Conservation (phyloP, 331 rosid species). For the Malus hybrid region DNA sequence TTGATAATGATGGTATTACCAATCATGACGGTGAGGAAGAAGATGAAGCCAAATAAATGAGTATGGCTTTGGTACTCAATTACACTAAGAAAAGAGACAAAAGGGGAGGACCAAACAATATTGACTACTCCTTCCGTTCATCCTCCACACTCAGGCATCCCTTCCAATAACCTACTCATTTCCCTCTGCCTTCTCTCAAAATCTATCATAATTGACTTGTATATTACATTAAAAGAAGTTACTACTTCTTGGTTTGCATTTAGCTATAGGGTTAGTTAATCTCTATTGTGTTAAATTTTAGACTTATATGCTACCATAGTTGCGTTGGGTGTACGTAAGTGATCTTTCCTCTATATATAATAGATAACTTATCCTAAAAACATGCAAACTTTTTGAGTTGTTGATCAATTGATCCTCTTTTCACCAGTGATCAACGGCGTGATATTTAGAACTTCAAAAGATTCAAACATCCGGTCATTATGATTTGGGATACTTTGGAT, state of each 20-base stretch:
- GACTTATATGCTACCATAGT: not conserved
- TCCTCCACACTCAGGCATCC: slow-evolving; percentile 15
- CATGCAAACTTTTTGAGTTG: not conserved
- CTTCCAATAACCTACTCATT: slow-evolving; percentile 15
- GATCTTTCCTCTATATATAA: not conserved
- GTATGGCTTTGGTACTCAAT: slow-evolving; percentile 70
- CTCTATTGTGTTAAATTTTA: no score
- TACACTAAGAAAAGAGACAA: slow-evolving; percentile 61
- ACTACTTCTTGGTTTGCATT: not conserved
- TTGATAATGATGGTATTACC: slow-evolving; percentile 31
- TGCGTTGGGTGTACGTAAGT: not conserved
- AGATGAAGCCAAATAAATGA: slow-evolving; percentile 69
- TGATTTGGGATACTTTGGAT: no score
- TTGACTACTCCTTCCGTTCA: slow-evolving; percentile 39
- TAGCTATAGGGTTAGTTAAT: not conserved
- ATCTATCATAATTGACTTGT: not conserved
- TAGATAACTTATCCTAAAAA: no score
- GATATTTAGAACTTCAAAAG: no score
- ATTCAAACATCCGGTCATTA: no score
- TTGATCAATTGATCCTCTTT: not conserved
- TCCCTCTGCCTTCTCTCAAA: slow-evolving; percentile 16
- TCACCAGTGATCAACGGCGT: not conserved
- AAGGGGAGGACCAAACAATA: slow-evolving; percentile 49
- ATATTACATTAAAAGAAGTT: not conserved
- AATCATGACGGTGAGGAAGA: slow-evolving; percentile 32